Evolutionary conservation across 2,329 filamentous ascomycete species (phyloP).

Genomic region (Aureobasidium sp.): DNA sequence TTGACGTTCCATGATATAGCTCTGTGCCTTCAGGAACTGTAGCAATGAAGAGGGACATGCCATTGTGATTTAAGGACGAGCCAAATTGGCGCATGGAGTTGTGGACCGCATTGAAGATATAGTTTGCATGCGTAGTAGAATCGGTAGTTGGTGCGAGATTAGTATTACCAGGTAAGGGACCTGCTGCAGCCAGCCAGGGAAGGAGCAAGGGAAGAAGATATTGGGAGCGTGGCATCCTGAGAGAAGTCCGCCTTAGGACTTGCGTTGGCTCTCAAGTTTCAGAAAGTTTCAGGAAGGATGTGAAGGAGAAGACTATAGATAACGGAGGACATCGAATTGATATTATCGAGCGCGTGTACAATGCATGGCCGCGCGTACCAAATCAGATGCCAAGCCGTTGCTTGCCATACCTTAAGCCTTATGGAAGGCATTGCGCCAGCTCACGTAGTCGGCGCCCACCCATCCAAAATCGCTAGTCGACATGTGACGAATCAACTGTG

Average conservation of each 20-base stretch:
- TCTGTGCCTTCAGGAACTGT: constrained; percentile 57
- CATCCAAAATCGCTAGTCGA: not conserved
- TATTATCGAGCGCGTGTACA: constrained; percentile 6
- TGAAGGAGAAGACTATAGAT: not conserved
- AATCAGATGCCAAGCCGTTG: not conserved
- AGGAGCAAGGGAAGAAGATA: not conserved
- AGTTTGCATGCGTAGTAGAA: constrained; percentile 37
- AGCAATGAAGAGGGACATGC: constrained; percentile 63
- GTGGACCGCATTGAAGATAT: constrained; percentile 67
- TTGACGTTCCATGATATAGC: constrained; percentile 58
- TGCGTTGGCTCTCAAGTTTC: not conserved
- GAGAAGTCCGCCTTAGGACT: not conserved
- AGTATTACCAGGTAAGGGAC: not conserved
- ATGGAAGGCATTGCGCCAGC: not conserved
- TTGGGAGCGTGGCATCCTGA: not conserved
- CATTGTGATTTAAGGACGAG: constrained; percentile 66
- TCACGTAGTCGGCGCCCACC: not conserved
- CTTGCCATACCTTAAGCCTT: not conserved
- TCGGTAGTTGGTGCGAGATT: not conserved
- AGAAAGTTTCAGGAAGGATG: too few species aligned
- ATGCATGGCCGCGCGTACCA: constrained; percentile 5
- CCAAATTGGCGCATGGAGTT: constrained; percentile 69
- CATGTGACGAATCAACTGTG: not conserved
- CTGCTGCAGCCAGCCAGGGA: not conserved
- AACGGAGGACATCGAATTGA: not conserved